Evolutionary conservation across 306 rosid genomes (phyloP), one percentile per base, ranked within the genome.

Genomic region (Rosa chinensis): DNA sequence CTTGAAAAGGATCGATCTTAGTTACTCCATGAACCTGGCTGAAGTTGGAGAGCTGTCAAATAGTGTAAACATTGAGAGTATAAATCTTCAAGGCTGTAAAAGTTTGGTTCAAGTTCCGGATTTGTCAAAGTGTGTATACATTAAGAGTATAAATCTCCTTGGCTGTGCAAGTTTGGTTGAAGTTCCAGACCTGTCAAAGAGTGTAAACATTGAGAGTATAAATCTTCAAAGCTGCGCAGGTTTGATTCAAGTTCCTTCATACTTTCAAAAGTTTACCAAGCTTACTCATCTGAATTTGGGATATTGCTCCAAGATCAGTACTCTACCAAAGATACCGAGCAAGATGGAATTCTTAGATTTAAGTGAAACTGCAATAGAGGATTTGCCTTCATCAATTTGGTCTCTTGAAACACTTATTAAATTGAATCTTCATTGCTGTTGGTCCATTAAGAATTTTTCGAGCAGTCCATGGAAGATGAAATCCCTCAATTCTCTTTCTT

Each of bases 151-250:
- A 14, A 74, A 11, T 44, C 75, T 80, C 10, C 7, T 4, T 0
- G 61, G 68, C 13, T 80, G 83, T 28, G 0, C 2, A 13, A 20
- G 6, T 23, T 58, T 81, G 39, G 40, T 10, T 28, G 25, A 70
- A 68, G 49, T 82, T 25, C 85, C 81, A 17, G 68, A 82, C 52
- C 50, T 82, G 18, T 77, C 75, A 42, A 49, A n/a, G 4, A 66
- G 78, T 42, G 9, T 3, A n/a, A 64, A 49, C 12, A 47, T 82
- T 20, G 52, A 77, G 45, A 18, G 9, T 1, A 32, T 77, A 0
- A 2, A 44, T 62, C 44, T 76, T 32, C 0, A 1, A 4, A 0
- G 13, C 17, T 75, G 71, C 4, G 9, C 2, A 13, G 62, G 13
- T 17, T 71, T 70, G 52, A 5, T 10, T 37, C 1, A 42, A 3